phyloP scores from a whole-genome alignment of 148 eudicot species.

The Arbutus unedo region DNA sequence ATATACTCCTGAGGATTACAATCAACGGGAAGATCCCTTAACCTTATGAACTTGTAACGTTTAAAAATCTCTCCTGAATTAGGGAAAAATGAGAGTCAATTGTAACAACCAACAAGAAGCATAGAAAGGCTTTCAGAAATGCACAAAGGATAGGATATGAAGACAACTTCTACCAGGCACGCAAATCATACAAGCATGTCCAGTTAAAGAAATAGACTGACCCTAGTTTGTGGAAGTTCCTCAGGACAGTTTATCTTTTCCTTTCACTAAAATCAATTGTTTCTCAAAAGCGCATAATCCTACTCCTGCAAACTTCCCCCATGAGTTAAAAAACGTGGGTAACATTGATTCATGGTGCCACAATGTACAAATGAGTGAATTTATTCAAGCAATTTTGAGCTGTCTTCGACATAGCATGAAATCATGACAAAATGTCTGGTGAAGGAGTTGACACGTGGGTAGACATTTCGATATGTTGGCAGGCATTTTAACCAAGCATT shows the following conservation, averaged over 20 bases:
- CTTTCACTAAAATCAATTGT: background rate
- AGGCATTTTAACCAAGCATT: background rate
- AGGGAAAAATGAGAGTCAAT: background rate
- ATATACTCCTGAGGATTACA: background rate
- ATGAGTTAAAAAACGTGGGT: background rate
- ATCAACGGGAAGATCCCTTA: background rate
- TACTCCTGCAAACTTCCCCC: background rate
- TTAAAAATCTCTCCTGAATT: background rate
- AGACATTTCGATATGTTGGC: background rate
- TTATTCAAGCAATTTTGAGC: background rate
- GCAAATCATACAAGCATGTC: background rate
- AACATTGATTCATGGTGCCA: background rate
- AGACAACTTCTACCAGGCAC: conserved; percentile 10
- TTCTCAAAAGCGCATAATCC: background rate
- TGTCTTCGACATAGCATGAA: background rate
- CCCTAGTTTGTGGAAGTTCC: background rate
- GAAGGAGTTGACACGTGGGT: background rate
- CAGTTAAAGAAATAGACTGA: background rate
- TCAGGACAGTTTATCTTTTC: background rate
- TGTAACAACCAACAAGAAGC: background rate
- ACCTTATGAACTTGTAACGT: background rate
- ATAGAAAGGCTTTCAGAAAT: background rate
- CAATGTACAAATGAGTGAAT: background rate
- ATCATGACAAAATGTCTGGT: background rate
- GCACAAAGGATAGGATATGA: background rate